phyloP scores from a whole-genome alignment of 2,329 filamentous ascomycete species.

The Alternaria postmessia region DNA sequence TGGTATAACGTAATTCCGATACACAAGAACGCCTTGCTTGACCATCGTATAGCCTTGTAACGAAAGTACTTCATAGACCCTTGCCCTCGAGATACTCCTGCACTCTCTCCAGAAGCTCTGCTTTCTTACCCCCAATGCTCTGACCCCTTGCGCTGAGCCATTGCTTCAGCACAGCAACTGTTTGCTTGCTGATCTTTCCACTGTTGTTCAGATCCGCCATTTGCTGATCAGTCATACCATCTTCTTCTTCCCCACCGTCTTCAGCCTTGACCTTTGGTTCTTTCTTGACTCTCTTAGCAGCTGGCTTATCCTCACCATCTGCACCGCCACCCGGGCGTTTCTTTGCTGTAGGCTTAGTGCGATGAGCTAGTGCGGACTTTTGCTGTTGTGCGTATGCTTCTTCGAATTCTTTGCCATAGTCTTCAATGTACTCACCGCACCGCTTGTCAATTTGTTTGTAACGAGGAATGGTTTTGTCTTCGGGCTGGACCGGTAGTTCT shows the following conservation, averaged over 20 bases:
- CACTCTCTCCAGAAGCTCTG: constrained; percentile 47
- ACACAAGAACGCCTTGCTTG: background rate
- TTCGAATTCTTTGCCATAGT: constrained; percentile 77
- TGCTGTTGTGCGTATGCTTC: constrained; percentile 59
- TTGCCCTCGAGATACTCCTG: constrained; percentile 27
- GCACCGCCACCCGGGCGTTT: constrained; percentile 53
- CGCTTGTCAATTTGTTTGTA: constrained; percentile 88
- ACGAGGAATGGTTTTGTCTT: constrained; percentile 84
- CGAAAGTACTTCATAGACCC: background rate
- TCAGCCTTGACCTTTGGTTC: constrained; percentile 37
- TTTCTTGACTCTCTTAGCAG: constrained; percentile 38
- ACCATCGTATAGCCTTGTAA: background rate
- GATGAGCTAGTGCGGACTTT: constrained; percentile 52
- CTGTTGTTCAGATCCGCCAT: constrained; percentile 56
- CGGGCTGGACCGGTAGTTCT: constrained; percentile 76
- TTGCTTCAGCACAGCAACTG: constrained; percentile 45
- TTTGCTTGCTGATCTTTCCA: constrained; percentile 54
- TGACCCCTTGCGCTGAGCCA: constrained; percentile 39
- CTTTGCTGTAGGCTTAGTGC: constrained; percentile 47
- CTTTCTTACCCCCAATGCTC: constrained; percentile 45
- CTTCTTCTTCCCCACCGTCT: constrained; percentile 22
- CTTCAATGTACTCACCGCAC: constrained; percentile 77
- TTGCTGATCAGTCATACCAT: constrained; percentile 53
- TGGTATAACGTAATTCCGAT: background rate
- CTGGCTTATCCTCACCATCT: constrained; percentile 26